Evolutionary conservation across 2,329 filamentous ascomycete genomes (phyloP), one percentile per base, ranked within the genome.

Genomic region (Pezicula carpinea): DNA sequence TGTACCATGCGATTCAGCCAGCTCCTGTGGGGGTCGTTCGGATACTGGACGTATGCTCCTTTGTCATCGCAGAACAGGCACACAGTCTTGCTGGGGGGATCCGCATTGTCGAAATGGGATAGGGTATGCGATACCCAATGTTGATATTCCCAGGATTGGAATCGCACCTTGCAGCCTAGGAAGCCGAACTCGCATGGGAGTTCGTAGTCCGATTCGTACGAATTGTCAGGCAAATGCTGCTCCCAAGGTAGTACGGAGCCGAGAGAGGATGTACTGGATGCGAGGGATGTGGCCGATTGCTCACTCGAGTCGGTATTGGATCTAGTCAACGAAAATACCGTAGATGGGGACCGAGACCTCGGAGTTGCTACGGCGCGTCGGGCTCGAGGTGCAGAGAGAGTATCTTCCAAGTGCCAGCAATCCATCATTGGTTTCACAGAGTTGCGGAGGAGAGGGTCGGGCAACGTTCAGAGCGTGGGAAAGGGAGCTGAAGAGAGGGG

Each of bases 31-130:
- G 46, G 47, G 44, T 60, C 42, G 3, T 32, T 15, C 3, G 39
- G 8, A 21, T 47, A 44, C 8, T 39, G 18, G 26, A 55, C 50
- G 26, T 38, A 36, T 15, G 48, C 44, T 8, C 53, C 51, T 36
- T 46, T 41, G 0, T 57, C 39, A 45, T 72, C 64, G 54, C 78
- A 82, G 49, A 76, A 80, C 69, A 71, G 77, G 54, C 78, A 82
- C 0, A 67, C 44, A 4, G 65, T 65, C 10, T 53, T 53, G 0
- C 10, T 7, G 2, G 71, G 67, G 5, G 70, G 67, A 0, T 15
- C 46, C 4, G 59, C 29, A 0, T 31, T 2, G 7, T 71, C 54
- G 51, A 79, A 75, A 1, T 63, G 56, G 0, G 50, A 21, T 2
- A 59, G 44, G 22, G 71, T 68, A 49, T 82, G 78, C 0, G 63